Conservation (phyloP, 805 yeast genomes). For the baker's yeast (Saccharomyces cerevisiae) region DNA sequence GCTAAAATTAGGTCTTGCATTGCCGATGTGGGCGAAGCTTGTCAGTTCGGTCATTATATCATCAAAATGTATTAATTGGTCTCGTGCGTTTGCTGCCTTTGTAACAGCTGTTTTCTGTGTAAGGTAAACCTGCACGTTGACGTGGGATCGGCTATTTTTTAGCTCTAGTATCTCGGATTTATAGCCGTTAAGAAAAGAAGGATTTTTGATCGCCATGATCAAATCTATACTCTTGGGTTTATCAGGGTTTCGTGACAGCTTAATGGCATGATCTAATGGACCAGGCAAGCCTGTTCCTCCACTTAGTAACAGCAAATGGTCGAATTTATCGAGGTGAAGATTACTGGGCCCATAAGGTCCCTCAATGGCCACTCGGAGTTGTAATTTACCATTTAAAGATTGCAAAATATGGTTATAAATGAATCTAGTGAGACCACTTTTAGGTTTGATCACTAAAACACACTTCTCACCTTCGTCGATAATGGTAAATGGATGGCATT, state of each 20-base stretch:
- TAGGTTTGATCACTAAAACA: conserved; percentile 37
- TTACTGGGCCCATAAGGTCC: conserved; percentile 66
- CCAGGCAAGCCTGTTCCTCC: conserved; percentile 76
- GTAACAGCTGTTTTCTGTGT: conserved; percentile 5
- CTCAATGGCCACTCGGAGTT: conserved; percentile 40
- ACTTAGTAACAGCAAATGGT: conserved; percentile 51
- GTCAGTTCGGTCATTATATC: neutral
- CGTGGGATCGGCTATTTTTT: conserved; percentile 4
- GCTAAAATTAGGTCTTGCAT: conserved; percentile 41
- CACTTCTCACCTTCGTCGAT: conserved; percentile 35
- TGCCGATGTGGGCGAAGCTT: conserved; percentile 30
- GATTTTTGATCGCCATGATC: conserved; percentile 11
- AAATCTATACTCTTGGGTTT: conserved; percentile 9
- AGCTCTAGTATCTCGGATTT: conserved; percentile 11
- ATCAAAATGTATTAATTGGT: neutral
- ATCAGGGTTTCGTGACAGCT: conserved; percentile 19
- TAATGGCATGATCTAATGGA: conserved; percentile 39
- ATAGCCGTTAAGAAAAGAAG: conserved; percentile 14
- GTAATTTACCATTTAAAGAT: conserved; percentile 20
- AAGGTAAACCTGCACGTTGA: conserved; percentile 14
- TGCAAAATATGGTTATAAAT: conserved; percentile 29
- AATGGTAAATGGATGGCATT: conserved; percentile 51
- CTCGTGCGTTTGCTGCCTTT: neutral
- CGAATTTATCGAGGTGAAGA: conserved; percentile 34
- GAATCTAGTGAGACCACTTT: conserved; percentile 40